Conservation (phyloP, 257 asterid genomes). For the Solanum bukasovii region DNA sequence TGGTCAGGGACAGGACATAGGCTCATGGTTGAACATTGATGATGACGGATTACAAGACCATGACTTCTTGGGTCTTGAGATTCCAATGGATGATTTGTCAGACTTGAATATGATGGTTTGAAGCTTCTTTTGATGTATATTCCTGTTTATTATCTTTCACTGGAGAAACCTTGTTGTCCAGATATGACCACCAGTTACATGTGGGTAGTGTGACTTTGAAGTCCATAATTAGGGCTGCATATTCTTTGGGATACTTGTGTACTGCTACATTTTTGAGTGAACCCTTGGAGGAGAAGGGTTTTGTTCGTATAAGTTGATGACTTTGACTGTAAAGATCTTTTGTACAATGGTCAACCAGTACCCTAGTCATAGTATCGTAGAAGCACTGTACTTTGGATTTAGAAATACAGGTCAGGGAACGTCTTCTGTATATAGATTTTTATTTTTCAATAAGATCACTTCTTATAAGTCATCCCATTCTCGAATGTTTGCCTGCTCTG, state of each 20-base stretch:
- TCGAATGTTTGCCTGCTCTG: background rate
- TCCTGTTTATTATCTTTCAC: slow-evolving; percentile 32
- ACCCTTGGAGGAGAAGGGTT: slow-evolving; percentile 23
- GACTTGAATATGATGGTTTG: slow-evolving; percentile 79
- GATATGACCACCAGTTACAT: slow-evolving; percentile 23
- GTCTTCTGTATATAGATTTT: slow-evolving; percentile 69
- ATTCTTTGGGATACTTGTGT: slow-evolving; percentile 49
- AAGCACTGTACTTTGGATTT: slow-evolving; percentile 42
- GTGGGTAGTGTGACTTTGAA: slow-evolving; percentile 32
- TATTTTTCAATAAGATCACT: slow-evolving; percentile 44
- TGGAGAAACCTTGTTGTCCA: slow-evolving; percentile 19
- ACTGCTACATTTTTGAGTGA: slow-evolving; percentile 37
- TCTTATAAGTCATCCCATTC: slow-evolving; percentile 10
- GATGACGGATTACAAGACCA: slow-evolving; percentile 69
- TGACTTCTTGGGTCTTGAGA: slow-evolving; percentile 68
- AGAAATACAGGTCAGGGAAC: slow-evolving; percentile 57
- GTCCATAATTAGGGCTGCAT: slow-evolving; percentile 30
- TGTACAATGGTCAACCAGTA: slow-evolving; percentile 33
- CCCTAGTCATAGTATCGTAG: slow-evolving; percentile 48
- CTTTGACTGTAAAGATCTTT: slow-evolving; percentile 70
- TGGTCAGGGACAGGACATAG: slow-evolving; percentile 82
- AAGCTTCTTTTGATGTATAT: slow-evolving; percentile 45
- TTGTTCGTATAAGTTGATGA: slow-evolving; percentile 35
- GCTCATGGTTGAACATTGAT: slow-evolving; percentile 77
- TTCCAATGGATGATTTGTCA: slow-evolving; percentile 85